Evolutionary conservation across 2,329 filamentous ascomycete species (phyloP).

Genomic region (Raffaelea deltoideospora): DNA sequence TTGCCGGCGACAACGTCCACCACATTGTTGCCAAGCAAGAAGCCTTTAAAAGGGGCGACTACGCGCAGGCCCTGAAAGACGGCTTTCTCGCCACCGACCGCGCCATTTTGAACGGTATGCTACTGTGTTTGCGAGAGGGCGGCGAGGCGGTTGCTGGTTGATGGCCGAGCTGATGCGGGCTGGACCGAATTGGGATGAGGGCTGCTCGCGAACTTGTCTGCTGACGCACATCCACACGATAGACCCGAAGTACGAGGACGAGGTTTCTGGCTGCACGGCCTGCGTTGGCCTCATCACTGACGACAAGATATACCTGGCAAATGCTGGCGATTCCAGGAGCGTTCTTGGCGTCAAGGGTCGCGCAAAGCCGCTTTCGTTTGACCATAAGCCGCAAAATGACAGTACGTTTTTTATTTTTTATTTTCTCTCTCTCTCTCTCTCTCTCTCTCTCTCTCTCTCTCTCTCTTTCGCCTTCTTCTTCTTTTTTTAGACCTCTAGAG

Average conservation of each 20-base stretch:
- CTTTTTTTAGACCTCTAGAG: too few relatives aligned
- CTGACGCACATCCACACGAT: not conserved
- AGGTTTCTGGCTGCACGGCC: constrained; percentile 94
- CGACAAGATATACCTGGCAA: constrained; percentile 94
- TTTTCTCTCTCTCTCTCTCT: too few relatives aligned
- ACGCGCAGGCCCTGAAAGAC: constrained; percentile 92
- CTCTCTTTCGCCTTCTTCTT: too few relatives aligned
- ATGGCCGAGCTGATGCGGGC: too few relatives aligned
- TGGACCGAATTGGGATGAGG: too few relatives aligned
- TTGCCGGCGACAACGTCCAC: constrained; percentile 83
- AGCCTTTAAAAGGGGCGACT: constrained; percentile 77
- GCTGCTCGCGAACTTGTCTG: too few relatives aligned
- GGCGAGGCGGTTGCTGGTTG: not conserved
- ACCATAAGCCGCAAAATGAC: constrained; percentile 98
- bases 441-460: too few relatives aligned
- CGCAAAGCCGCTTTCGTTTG: constrained; percentile 95
- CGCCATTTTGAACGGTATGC: constrained; percentile 82
- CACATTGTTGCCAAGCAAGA: constrained; percentile 92
- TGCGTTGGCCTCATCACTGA: constrained; percentile 79
- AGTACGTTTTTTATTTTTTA: constrained; percentile 33
- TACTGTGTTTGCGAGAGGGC: not conserved
- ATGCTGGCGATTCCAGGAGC: constrained; percentile 89
- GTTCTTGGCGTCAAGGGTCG: constrained; percentile 93
- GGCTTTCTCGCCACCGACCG: constrained; percentile 92
- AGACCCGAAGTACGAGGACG: constrained; percentile 96